Evolutionary conservation across 2,329 filamentous ascomycete species (phyloP), one percentile per base, ranked within the genome.

Genomic region (Neonectria magnoliae): DNA sequence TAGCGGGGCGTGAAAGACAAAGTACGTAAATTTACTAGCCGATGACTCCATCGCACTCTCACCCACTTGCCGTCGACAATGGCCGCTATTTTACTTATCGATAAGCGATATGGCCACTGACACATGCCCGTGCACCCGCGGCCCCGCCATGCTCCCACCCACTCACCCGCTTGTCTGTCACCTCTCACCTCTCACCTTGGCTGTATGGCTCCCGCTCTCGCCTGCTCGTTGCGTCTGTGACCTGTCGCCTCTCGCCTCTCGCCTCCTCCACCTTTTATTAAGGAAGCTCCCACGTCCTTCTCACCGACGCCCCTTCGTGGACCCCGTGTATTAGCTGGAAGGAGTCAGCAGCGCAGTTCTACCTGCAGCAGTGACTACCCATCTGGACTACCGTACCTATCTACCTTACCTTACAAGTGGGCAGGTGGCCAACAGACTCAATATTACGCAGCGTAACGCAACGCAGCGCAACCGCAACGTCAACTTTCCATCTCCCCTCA

Each of bases 181-280:
- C 59, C 47, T 62, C 27, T 51, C 60, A 56, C 60, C 51, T 62
- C 59, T 56, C 53, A 62, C 51, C 59, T 61, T 45, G 44, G 50
- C 18, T 33, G 52, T n/a, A 8, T 10, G 29, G 7, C 47, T 44
- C 20, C 7, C 27, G 5, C 31, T 16, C 45, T 44, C 20, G 48
- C 31, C 22, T 44, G 47, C 50, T 41, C 53, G 31, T 25, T 47
- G 41, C 33, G 42, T 31, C 42, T 29, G 22, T 52, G 14, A 29
- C 45, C 52, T 38, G 45, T 57, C 53, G 38, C 47, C 53, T 41
- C 36, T 44, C 38, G 20, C 48, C 57, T 41, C 18, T 57, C 47
- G 38, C 53, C 38, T 42, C 38, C n/a, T 42, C 38, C 38, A 38
- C 36, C 38, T 41, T 9, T 29, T 29, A 10, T 29, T 29, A 10